Conservation (phyloP, 768 basidiomycete species). For the Tulasnella sp. region DNA sequence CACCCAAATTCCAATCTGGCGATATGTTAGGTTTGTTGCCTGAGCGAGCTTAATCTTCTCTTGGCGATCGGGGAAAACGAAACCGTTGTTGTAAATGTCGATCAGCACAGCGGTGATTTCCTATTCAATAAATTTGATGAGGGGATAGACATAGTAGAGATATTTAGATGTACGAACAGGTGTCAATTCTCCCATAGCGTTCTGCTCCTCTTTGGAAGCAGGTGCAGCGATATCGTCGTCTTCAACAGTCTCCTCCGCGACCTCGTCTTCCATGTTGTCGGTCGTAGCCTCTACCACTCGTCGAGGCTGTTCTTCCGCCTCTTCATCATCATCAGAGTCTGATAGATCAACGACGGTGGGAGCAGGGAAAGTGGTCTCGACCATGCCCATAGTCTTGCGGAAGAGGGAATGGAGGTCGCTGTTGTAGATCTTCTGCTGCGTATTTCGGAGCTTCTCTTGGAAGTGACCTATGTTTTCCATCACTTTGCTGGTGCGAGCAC, state of each 20-base stretch:
- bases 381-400: slow-evolving; percentile 6
- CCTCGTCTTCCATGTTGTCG: background rate
- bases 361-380: background rate
- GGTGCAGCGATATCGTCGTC: background rate
- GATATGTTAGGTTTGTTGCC: slow-evolving; percentile 9
- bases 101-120: background rate
- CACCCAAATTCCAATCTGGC: slow-evolving; percentile 17
- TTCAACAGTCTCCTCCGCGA: slow-evolving; percentile 3
- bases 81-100: slow-evolving; percentile 6
- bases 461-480: background rate
- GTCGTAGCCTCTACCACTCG: background rate
- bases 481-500: background rate
- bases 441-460: slow-evolving; percentile 8
- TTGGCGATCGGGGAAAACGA: slow-evolving; percentile 7
- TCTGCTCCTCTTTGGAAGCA: background rate
- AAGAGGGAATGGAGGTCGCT: slow-evolving; percentile 5
- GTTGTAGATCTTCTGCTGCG: slow-evolving; percentile 11
- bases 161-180: background rate
- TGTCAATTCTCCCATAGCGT: slow-evolving; percentile 1
- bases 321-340: background rate
- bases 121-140: background rate
- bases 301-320: background rate
- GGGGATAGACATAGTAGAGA: background rate
- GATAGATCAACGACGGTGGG: background rate
- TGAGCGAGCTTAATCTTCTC: slow-evolving; percentile 15